Evolutionary conservation across 2,329 filamentous ascomycete genomes (phyloP).

Genomic region (Paecilomyces sp.): DNA sequence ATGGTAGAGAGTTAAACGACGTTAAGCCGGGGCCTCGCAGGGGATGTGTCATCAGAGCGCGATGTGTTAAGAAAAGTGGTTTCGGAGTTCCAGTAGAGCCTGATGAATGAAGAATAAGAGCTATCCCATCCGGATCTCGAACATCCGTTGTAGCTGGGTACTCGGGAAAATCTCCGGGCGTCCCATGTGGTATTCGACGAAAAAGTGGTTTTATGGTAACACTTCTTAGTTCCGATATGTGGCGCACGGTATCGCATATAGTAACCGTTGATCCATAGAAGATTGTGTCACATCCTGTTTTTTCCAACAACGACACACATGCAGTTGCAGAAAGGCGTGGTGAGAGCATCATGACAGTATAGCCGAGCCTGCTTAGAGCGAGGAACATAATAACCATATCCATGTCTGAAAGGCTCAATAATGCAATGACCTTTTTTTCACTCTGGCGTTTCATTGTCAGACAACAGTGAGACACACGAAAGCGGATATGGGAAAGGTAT

Average conservation of each 20-base stretch:
- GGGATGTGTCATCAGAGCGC: slow-evolving; percentile 30
- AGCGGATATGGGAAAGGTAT: slow-evolving; percentile 1
- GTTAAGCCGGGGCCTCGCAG: slow-evolving; percentile 29
- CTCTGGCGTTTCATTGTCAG: slow-evolving; percentile 2
- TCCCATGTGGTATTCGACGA: not conserved
- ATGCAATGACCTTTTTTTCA: slow-evolving; percentile 22
- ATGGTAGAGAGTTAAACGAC: slow-evolving; percentile 38
- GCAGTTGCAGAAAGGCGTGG: slow-evolving; percentile 35
- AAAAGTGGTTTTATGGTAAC: slow-evolving; percentile 13
- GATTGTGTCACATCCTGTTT: slow-evolving; percentile 26
- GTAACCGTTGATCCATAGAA: slow-evolving; percentile 28
- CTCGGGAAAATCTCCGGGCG: not conserved
- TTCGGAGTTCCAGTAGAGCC: slow-evolving; percentile 44
- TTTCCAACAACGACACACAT: slow-evolving; percentile 33
- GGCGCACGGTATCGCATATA: slow-evolving; percentile 24
- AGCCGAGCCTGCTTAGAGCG: slow-evolving; percentile 39
- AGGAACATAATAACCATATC: slow-evolving; percentile 38
- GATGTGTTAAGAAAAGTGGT: slow-evolving; percentile 38
- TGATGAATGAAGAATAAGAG: slow-evolving; percentile 42
- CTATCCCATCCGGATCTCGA: slow-evolving; percentile 15
- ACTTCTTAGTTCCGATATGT: slow-evolving; percentile 16
- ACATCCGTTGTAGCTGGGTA: too few relatives aligned
- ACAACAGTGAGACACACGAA: too few relatives aligned
- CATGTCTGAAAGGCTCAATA: slow-evolving; percentile 36
- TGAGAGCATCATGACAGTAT: slow-evolving; percentile 37